Evolutionary conservation across 2,329 filamentous ascomycete genomes (phyloP).

Genomic region (Trichoderma cornu-damae): DNA sequence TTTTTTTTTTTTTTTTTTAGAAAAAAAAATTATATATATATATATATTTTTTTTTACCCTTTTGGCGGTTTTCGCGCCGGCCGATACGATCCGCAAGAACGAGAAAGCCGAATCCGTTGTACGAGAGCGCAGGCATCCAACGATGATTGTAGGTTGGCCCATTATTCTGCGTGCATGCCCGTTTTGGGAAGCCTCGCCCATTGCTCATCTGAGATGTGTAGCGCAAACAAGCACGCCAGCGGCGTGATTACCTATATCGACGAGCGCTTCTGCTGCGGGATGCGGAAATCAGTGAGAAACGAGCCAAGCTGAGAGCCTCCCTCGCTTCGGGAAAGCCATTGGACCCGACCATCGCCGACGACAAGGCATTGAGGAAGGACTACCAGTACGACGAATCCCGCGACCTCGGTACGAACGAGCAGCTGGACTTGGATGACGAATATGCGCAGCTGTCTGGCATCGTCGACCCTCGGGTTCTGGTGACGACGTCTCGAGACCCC

Average conservation of each 20-base stretch:
- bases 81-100: neutral
- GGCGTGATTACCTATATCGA: constrained; percentile 68
- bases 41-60: no score
- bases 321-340: constrained; percentile 85
- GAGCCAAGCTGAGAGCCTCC: constrained; percentile 78
- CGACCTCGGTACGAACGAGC: constrained; percentile 61
- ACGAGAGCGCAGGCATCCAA: constrained; percentile 5
- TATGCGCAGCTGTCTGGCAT: constrained; percentile 88
- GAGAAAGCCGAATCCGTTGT: neutral
- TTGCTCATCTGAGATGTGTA: constrained; percentile 18
- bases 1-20: no score
- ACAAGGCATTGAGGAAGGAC: constrained; percentile 76
- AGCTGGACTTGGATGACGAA: constrained; percentile 78
- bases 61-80: constrained; percentile 5
- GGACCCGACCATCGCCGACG: constrained; percentile 76
- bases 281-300: constrained; percentile 87
- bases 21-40: no score
- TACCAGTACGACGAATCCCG: constrained; percentile 90
- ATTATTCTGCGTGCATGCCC: neutral
- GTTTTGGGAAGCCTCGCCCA: no score
- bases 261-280: constrained; percentile 81
- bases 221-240: constrained; percentile 41
- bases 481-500: constrained; percentile 86
- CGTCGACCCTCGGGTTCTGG: constrained; percentile 79
- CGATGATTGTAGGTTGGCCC: constrained; percentile 21